Evolutionary conservation across 768 basidiomycete species (phyloP).

Genomic region (Mycena amicta): DNA sequence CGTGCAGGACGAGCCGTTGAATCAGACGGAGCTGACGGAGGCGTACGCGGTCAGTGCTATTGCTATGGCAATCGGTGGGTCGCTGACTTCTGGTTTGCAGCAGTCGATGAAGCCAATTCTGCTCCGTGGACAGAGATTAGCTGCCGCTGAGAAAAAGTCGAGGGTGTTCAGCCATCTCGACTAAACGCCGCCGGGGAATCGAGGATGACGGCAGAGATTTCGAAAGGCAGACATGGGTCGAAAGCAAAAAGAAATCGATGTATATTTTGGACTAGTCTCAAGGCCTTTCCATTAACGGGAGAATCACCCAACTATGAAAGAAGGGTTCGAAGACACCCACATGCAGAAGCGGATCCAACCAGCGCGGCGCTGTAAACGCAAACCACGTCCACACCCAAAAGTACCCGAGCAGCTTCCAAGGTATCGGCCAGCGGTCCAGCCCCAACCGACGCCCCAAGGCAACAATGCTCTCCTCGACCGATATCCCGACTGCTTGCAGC

Average conservation of each 20-base stretch:
- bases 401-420: slow-evolving; percentile 27
- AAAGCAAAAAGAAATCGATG: too few relatives aligned
- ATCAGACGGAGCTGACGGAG: slow-evolving; percentile 19
- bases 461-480: slow-evolving; percentile 28
- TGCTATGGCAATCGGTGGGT: too few relatives aligned
- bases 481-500: slow-evolving; percentile 37
- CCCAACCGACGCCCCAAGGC: slow-evolving; percentile 13
- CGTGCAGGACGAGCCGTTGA: slow-evolving; percentile 46
- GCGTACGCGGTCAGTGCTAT: not conserved
- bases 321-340: slow-evolving; percentile 5
- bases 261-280: too few relatives aligned
- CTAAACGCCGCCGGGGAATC: too few relatives aligned
- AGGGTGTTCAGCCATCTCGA: too few relatives aligned
- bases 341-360: slow-evolving; percentile 15
- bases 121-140: not conserved
- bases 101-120: not conserved
- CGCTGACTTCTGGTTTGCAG: too few relatives aligned
- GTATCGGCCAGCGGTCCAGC: not conserved
- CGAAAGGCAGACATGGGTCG: too few relatives aligned
- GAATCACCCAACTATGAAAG: not conserved
- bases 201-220: too few relatives aligned
- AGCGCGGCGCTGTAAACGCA: slow-evolving; percentile 31
- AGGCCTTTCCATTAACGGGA: too few relatives aligned
- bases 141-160: too few relatives aligned
- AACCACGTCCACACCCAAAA: slow-evolving; percentile 31